phyloP scores from a whole-genome alignment of 1,139 yeast species.

The Petasospora fabianii region DNA sequence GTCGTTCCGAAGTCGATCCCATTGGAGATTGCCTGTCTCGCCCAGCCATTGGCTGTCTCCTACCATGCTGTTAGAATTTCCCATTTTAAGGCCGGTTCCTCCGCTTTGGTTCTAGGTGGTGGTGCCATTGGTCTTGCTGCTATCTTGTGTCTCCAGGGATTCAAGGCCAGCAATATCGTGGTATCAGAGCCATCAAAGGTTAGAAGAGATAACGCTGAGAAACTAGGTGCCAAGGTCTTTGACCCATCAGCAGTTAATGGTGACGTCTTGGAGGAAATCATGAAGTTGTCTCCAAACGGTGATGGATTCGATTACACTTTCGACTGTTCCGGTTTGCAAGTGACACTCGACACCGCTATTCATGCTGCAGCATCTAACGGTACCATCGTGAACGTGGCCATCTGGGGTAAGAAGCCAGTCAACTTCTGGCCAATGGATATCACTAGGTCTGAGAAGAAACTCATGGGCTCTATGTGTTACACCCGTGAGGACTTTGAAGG shows the following conservation, averaged over 20 bases:
- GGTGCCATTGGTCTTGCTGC: conserved; percentile 54
- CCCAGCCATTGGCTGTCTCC: conserved; percentile 44
- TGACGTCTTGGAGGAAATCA: conserved; percentile 22
- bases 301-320: conserved; percentile 44
- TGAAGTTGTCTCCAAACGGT: conserved; percentile 33
- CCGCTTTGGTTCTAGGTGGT: conserved; percentile 45
- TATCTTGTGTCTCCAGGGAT: conserved; percentile 43
- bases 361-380: conserved; percentile 42
- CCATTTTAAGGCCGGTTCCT: conserved; percentile 35
- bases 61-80: conserved; percentile 46
- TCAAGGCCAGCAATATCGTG: conserved; percentile 37
- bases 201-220: conserved; percentile 40
- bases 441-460: conserved; percentile 40
- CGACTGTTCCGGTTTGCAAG: conserved; percentile 49
- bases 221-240: conserved; percentile 38
- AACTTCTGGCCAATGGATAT: conserved; percentile 43
- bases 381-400: conserved; percentile 48
- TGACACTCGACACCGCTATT: conserved; percentile 41
- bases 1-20: conserved; percentile 37
- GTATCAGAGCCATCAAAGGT: conserved; percentile 43
- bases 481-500: conserved; percentile 44
- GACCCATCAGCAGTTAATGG: conserved; percentile 33
- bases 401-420: conserved; percentile 43
- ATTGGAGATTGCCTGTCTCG: conserved; percentile 44
- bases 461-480: conserved; percentile 49